A percentile compares a stretch with the other conserved stretches of the same genome.
phyloP scores from a whole-genome alignment of 2,329 filamentous ascomycete species.

The Dactylellina cionopaga region DNA sequence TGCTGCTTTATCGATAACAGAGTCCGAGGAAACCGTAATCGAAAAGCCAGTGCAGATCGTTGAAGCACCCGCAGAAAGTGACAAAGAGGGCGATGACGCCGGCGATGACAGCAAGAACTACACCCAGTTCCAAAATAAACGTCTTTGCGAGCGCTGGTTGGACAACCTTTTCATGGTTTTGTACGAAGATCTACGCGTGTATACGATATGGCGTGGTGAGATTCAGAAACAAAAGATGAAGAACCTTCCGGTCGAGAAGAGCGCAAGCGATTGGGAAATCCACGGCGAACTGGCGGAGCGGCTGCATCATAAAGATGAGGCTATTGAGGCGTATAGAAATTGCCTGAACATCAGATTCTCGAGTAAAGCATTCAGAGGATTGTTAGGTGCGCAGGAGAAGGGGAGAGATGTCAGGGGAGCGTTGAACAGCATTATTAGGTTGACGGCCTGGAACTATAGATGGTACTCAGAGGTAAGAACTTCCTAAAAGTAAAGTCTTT shows the following conservation, averaged over 20 bases:
- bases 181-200: constrained; percentile 92
- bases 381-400: constrained; percentile 81
- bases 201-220: constrained; percentile 99
- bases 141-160: constrained; percentile 95
- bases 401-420: constrained; percentile 81
- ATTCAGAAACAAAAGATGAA: constrained; percentile 95
- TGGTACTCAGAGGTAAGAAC: constrained; percentile 90
- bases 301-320: constrained; percentile 88
- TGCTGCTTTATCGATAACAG: constrained; percentile 56
- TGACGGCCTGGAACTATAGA: constrained; percentile 97
- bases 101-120: constrained; percentile 71
- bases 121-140: constrained; percentile 94
- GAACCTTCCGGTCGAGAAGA: constrained; percentile 95
- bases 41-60: constrained; percentile 84
- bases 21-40: constrained; percentile 63
- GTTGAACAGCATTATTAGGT: constrained; percentile 83
- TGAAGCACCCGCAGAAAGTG: constrained; percentile 75
- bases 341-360: constrained; percentile 90
- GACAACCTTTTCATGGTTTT: constrained; percentile 99
- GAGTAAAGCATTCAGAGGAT: constrained; percentile 87
- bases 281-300: constrained; percentile 91
- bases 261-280: constrained; percentile 97
- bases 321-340: constrained; percentile 88
- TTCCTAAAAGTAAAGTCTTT: not conserved
- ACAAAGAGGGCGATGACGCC: constrained; percentile 60